Evolutionary conservation across 2,329 filamentous ascomycete genomes (phyloP), one percentile per base, ranked within the genome.

Genomic region (Diaporthe sp.): DNA sequence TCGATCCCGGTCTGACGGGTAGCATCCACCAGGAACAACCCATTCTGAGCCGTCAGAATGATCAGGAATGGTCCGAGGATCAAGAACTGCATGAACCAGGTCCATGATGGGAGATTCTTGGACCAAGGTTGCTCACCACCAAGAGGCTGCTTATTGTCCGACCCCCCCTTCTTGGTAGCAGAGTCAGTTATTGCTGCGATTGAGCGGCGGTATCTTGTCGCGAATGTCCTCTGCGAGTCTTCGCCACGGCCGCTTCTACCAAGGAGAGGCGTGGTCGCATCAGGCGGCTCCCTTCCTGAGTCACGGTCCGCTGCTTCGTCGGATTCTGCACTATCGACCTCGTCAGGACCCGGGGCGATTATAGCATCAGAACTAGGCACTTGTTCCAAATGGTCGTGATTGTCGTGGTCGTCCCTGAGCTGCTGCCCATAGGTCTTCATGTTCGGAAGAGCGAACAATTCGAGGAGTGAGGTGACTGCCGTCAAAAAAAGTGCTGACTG

Each of bases 61-160:
- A 98, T 87, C 65, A 93, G 91, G 71, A 98, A 90, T 0, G 96
- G 95, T 0, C 91, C 94, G 13, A 97, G 86, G 22, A 98, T 82
- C 4, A 98, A 86, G 78, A 98, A 93, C 80, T 99, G 96, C 25
- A 98, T 79, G 57, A 97, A 84, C 97, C 97, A 99, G 25, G 94
- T 92, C 94, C 94, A 98, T 59, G 89, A 91, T 1, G 95, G 95
- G 72, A 98, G 86, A 51, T 89, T 89, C 5, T 90, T 90, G 70
- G 95, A 98, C 97, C 97, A 99, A 19, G 89, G 86, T 83, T 98
- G 97, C 82, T 98, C 97, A 72, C 91, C 86, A 17, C 90, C 90
- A 81, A 93, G 95, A 0, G 88, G 84, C 73, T 85, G 79, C 2
- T 82, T 75, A 74, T 74, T 79, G 77, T 77, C 77, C 42, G 76